These are phyloP conservation scores for Raphanus hybrid DNA, from an alignment of 441 rosid species.

Conservation along the genomic window DNA sequence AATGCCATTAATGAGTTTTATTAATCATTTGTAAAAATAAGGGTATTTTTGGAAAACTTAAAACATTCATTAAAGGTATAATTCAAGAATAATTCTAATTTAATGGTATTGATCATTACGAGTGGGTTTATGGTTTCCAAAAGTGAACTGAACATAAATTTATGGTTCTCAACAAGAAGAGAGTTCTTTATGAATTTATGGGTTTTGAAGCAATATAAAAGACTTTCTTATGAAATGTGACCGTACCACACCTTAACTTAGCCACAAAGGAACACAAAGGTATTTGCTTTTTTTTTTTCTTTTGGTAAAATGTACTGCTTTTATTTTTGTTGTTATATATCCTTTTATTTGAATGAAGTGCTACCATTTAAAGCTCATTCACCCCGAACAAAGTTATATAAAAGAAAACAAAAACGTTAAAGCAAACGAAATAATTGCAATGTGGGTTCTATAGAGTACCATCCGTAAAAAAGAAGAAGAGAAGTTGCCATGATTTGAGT, in stretches of 20 bases:
- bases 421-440: conserved; percentile 14
- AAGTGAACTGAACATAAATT: conserved; percentile 21
- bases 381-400: neutral
- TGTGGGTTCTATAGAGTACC: conserved; percentile 28
- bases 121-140: conserved; percentile 3
- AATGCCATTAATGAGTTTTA: too few relatives aligned
- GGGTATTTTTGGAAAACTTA: too few relatives aligned
- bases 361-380: conserved; percentile 2
- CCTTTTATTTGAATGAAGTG: neutral
- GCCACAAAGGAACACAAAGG: conserved; percentile 37
- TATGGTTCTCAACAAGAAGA: neutral
- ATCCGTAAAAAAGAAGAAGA: neutral
- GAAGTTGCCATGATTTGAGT: conserved; percentile 13
- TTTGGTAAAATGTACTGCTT: conserved; percentile 2
- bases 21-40: too few relatives aligned
- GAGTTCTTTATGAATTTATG: neutral
- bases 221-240: conserved; percentile 36
- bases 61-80: too few relatives aligned
- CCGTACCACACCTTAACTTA: conserved; percentile 39
- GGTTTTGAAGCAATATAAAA: conserved; percentile 35
- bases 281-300: too few relatives aligned
- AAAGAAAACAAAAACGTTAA: neutral
- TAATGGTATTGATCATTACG: too few relatives aligned
- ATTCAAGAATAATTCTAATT: too few relatives aligned
- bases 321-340: neutral